Percentiles rank a stretch among this genome's conserved stretches.
These are phyloP conservation scores for Knoxdaviesia capensis DNA, from an alignment of 2,329 filamentous ascomycete species.

Conservation along the genomic window DNA sequence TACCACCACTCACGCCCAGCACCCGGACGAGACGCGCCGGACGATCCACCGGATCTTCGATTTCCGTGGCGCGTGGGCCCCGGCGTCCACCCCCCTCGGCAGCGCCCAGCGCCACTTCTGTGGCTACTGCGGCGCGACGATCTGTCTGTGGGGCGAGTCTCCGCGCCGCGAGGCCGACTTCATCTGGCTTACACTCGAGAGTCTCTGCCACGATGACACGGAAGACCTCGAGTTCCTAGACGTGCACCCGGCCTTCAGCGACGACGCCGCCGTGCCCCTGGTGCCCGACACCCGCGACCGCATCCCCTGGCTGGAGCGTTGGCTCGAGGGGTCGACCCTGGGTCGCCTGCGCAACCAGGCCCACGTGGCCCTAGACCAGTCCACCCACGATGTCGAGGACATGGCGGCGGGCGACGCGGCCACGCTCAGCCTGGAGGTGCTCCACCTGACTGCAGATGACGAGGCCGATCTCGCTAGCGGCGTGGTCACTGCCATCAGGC, in stretches of 20 bases:
- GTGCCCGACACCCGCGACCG: too few species aligned
- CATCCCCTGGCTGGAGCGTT: not conserved
- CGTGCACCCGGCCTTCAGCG: too few species aligned
- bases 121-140: constrained; percentile 73
- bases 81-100: constrained; percentile 28
- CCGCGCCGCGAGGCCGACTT: constrained; percentile 52
- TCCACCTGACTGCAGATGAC: too few species aligned
- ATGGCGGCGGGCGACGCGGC: not conserved
- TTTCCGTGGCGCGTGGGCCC: too few species aligned
- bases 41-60: constrained; percentile 45
- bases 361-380: not conserved
- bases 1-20: constrained; percentile 54
- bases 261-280: too few species aligned
- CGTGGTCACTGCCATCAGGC: too few species aligned
- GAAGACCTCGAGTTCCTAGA: constrained; percentile 53
- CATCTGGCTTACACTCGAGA: constrained; percentile 68
- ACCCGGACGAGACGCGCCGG: constrained; percentile 53
- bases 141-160: constrained; percentile 67
- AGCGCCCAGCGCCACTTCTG: constrained; percentile 62
- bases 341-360: not conserved
- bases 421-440: not conserved
- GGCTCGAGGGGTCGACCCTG: not conserved
- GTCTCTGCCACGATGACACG: constrained; percentile 50
- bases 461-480: too few species aligned
- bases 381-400: constrained; percentile 3